phyloP scores from a whole-genome alignment of 371 early-diverging fungal genomes.

The Mortierella sp. region DNA sequence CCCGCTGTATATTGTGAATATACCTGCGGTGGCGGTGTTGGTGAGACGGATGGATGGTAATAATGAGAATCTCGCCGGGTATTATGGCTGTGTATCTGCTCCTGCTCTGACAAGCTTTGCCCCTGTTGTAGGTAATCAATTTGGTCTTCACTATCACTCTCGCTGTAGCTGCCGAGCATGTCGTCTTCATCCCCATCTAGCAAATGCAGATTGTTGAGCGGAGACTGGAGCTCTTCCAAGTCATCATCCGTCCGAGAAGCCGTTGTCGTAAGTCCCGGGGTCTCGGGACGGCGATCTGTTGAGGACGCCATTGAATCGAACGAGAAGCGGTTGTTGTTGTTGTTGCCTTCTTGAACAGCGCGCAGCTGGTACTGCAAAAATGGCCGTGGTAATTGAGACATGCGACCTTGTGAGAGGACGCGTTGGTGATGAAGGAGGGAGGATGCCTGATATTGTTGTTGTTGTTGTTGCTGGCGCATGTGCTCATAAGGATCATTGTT shows the following conservation, averaged over 20 bases:
- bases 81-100: slow-evolving; percentile 5
- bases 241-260: slow-evolving; percentile 1
- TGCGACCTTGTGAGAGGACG: not conserved
- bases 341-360: not conserved
- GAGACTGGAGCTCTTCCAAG: slow-evolving; percentile 7
- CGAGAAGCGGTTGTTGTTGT: slow-evolving; percentile 6
- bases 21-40: not conserved
- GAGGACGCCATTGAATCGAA: slow-evolving; percentile 6
- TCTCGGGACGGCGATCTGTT: not conserved
- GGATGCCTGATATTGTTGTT: no score
- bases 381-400: not conserved
- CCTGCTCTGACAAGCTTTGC: not conserved
- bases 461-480: no score
- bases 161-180: slow-evolving; percentile 7
- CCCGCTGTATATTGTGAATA: not conserved
- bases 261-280: slow-evolving; percentile 2
- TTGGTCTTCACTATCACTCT: not conserved
- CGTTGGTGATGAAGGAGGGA: no score
- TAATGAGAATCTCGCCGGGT: not conserved
- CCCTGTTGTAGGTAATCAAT: not conserved
- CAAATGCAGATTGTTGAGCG: not conserved
- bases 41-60: not conserved
- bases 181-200: not conserved
- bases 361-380: not conserved
- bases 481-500: no score